These are phyloP conservation scores for Gillenia trifoliata DNA, from an alignment of 306 rosid species.

Conservation along the genomic window DNA sequence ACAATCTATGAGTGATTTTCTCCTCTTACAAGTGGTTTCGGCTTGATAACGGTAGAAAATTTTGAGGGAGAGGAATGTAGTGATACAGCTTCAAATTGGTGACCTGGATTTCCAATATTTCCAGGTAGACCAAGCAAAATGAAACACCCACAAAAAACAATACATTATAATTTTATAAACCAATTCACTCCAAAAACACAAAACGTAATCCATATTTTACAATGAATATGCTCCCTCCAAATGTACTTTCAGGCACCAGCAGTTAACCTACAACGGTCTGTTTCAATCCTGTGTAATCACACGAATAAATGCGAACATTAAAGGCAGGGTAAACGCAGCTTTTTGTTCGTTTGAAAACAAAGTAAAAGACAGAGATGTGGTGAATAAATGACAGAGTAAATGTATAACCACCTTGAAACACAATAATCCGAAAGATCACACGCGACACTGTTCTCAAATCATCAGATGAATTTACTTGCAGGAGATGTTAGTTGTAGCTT, in stretches of 20 bases:
- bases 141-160: neutral
- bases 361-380: neutral
- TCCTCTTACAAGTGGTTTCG: no score
- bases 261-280: neutral
- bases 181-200: neutral
- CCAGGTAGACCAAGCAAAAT: neutral
- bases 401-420: no score
- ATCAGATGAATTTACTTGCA: neutral
- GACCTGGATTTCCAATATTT: neutral
- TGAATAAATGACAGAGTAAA: neutral
- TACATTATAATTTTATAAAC: neutral
- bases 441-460: neutral
- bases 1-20: no score
- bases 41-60: neutral
- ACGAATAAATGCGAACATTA: neutral
- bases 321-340: neutral
- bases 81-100: neutral
- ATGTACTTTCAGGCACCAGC: neutral
- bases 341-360: neutral
- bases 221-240: slow-evolving; percentile 8
- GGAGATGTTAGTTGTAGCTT: slow-evolving; percentile 20
- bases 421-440: neutral
- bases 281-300: neutral
- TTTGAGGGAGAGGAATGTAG: neutral
- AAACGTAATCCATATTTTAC: neutral